Base-by-base conservation (phyloP, 139 green algal species). In the Picochlorum sp. region DNA sequence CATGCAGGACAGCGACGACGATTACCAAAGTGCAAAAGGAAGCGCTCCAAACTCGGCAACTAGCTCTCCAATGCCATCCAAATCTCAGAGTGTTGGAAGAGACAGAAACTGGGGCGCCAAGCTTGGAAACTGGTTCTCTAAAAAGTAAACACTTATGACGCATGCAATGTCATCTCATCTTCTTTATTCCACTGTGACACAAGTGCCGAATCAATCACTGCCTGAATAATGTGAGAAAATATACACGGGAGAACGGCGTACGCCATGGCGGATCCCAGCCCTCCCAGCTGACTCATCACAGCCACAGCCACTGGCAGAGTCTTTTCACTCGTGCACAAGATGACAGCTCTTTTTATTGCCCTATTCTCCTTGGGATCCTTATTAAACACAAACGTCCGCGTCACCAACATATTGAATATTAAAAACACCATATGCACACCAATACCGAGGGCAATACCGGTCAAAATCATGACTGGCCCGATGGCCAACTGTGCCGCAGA, bases 231-330 rank as follows among this genome's bases (percentile, higher is more conserved):
- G 59, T 86, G 80, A 3, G 67, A 57, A 9, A 71, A 60, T 16
- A 86, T 71, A 60, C 71, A 81, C 7, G 80, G 78, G 3, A 86
- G 60, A 11, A 77, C 74, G 11, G 78, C 80, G n/a, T 85, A 59
- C 15, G 71, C 80, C 14, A 65, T 59, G 2, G 45, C 59, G 0
- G 71, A 49, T 4, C 64, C 68, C 24, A 80, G 45, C 30, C 44
- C 50, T 6, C 47, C 54, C 28, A 85, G 49, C 51, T 77, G 75
- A 15, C 55, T 57, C 11, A 88, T 51, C n/a, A 87, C 80, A 20
- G 77, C 77, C 45, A 87, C 74, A 9, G 81, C 80, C 18, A 88
- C 72, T 24, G 81, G 81, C 16, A 88, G 67, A 11, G 81, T 88
- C 66, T 88, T 88, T 49, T 81, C 65, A 49, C 65, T 76, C 28